A percentile compares a stretch with the other conserved stretches of the same genome.
Evolutionary conservation across 805 yeast genomes (phyloP).

Genomic region (Cyberlindnera maclurae): DNA sequence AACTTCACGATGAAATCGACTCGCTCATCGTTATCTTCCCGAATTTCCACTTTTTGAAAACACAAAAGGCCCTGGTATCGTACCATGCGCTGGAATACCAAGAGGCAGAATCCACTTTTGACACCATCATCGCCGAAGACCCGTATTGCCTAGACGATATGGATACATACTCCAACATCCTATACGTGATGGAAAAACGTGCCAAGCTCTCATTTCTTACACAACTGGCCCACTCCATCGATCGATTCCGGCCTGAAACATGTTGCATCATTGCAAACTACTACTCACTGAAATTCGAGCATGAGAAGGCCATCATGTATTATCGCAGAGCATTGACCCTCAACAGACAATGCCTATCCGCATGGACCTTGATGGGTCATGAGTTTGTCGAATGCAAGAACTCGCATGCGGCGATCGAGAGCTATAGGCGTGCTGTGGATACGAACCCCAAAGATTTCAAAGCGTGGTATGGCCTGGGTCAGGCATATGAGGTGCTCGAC

Average conservation of each 20-base stretch:
- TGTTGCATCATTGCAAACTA: conserved; percentile 93
- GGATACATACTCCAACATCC: conserved; percentile 89
- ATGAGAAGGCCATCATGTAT: conserved; percentile 89
- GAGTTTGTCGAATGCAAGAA: conserved; percentile 95
- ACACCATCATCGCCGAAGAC: conserved; percentile 61
- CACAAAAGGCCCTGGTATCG: conserved; percentile 75
- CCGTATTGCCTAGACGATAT: conserved; percentile 86
- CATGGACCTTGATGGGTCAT: conserved; percentile 99
- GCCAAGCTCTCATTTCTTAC: conserved; percentile 82
- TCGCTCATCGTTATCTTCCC: conserved; percentile 56
- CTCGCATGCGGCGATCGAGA: conserved; percentile 95
- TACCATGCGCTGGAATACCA: conserved; percentile 82
- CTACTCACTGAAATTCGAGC: conserved; percentile 86
- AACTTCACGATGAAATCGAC: conserved; percentile 44
- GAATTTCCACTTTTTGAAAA: conserved; percentile 59
- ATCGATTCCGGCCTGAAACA: conserved; percentile 86
- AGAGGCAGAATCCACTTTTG: conserved; percentile 74
- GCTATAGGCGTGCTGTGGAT: conserved; percentile 89
- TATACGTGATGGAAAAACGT: conserved; percentile 87
- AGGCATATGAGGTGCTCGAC: conserved; percentile 93
- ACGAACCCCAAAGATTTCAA: conserved; percentile 82
- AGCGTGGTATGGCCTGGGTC: conserved; percentile 98
- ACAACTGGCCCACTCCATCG: conserved; percentile 74
- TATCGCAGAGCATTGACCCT: conserved; percentile 83
- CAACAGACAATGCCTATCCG: conserved; percentile 73